Percentiles rank a stretch among this genome's conserved stretches.
These are phyloP conservation scores for Skeletonema potamos DNA, from an alignment of 108 stramenopile species.

Conservation along the genomic window DNA sequence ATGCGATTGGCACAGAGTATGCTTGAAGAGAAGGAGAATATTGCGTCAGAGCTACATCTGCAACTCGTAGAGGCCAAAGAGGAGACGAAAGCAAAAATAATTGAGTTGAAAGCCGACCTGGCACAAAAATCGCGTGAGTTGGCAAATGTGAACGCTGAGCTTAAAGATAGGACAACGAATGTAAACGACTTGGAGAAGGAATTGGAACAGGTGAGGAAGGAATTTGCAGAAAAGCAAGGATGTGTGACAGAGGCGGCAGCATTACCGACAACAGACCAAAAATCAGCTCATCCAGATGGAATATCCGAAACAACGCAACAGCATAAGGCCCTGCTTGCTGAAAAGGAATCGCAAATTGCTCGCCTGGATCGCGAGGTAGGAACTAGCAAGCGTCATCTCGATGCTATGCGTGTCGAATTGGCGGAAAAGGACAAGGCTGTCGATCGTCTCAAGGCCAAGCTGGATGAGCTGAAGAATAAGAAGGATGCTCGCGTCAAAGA, in stretches of 20 bases:
- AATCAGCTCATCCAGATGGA: neutral
- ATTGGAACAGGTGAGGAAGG: conserved; percentile 21
- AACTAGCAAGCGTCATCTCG: conserved; percentile 30
- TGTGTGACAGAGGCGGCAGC: neutral
- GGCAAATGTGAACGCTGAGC: conserved; percentile 18
- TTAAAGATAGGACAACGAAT: conserved; percentile 30
- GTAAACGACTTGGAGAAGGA: conserved; percentile 22
- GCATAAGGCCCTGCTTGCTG: conserved; percentile 9
- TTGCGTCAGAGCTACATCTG: conserved; percentile 16
- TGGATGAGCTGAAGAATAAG: conserved; percentile 21
- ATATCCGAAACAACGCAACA: neutral
- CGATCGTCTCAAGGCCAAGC: conserved; percentile 29
- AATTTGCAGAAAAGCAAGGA: conserved; percentile 17
- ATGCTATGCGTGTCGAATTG: conserved; percentile 18
- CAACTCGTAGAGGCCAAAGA: conserved; percentile 25
- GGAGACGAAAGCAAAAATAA: conserved; percentile 11
- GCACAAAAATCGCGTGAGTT: conserved; percentile 35
- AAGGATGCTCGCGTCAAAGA: conserved; percentile 26
- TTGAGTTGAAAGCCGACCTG: conserved; percentile 32
- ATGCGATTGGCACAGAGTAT: conserved; percentile 44
- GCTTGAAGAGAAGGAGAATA: conserved; percentile 40
- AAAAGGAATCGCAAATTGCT: conserved; percentile 25
- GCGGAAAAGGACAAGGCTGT: conserved; percentile 31
- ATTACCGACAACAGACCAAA: neutral
- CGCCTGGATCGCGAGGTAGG: conserved; percentile 33